These are phyloP conservation scores for Pelargonium nanum DNA, from an alignment of 345 rosid species.

Conservation along the genomic window DNA sequence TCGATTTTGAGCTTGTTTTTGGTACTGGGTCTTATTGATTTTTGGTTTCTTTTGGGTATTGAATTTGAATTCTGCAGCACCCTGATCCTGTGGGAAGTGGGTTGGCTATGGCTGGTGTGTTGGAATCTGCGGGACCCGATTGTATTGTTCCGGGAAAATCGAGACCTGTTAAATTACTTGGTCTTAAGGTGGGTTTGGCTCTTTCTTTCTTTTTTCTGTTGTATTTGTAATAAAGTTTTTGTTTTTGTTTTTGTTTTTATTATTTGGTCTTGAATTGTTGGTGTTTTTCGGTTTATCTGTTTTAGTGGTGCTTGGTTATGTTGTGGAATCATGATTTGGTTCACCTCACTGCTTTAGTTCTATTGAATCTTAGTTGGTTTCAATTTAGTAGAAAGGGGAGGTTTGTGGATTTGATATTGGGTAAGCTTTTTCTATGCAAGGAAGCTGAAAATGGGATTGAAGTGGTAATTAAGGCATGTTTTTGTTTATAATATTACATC, in stretches of 20 bases:
- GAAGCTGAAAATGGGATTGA: background rate
- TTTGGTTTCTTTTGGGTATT: background rate
- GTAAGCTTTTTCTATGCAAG: background rate
- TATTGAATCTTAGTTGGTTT: too few species aligned
- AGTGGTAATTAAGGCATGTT: too few species aligned
- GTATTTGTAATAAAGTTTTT: too few species aligned
- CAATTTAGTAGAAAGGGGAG: too few species aligned
- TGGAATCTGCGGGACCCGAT: conserved; percentile 88
- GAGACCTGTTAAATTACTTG: conserved; percentile 63
- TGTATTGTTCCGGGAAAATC: conserved; percentile 80
- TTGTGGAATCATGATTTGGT: background rate
- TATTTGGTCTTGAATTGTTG: background rate
- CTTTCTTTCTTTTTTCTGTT: too few species aligned
- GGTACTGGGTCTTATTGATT: background rate
- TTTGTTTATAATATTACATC: too few species aligned
- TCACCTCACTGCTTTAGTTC: background rate
- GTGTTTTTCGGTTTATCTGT: background rate
- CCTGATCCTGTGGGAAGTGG: conserved; percentile 83
- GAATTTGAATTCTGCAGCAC: conserved; percentile 29
- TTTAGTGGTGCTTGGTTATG: background rate
- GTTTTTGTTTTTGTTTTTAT: too few species aligned
- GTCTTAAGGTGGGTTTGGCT: conserved; percentile 53
- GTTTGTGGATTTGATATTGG: too few species aligned
- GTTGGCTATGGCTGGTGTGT: conserved; percentile 53
- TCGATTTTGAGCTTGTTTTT: background rate